Conservation (phyloP, 352 stramenopile species). For the Blastocystis sp. region DNA sequence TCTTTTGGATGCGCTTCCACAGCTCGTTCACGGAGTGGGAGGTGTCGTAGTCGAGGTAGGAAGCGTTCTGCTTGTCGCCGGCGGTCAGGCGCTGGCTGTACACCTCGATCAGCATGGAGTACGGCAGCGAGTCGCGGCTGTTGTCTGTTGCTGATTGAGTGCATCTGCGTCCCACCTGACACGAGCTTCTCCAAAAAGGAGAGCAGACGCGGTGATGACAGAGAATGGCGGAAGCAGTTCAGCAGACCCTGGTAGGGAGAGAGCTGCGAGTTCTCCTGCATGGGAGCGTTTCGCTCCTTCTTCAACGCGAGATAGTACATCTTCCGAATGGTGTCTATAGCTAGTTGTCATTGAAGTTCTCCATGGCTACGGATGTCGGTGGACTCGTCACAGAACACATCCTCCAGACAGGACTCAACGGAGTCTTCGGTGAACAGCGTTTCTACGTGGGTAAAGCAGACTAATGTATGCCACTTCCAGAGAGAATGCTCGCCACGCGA, state of each 20-base stretch:
- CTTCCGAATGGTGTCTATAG: constrained; percentile 10
- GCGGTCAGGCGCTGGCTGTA: constrained; percentile 8
- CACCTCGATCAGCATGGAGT: constrained; percentile 39
- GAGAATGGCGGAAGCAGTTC: constrained; percentile 38
- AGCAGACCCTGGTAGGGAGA: background rate
- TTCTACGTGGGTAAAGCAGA: background rate
- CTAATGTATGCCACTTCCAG: constrained; percentile 10
- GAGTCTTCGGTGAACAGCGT: constrained; percentile 10
- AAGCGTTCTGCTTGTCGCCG: background rate
- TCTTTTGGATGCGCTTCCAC: constrained; percentile 25
- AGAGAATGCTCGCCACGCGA: constrained; percentile 9
- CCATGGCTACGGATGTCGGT: background rate
- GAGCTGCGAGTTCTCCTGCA: constrained; percentile 9
- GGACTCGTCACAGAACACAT: background rate
- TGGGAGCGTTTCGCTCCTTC: background rate
- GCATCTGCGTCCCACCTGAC: background rate
- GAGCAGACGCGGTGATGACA: background rate
- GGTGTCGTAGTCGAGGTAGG: constrained; percentile 25
- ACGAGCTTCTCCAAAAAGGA: constrained; percentile 36
- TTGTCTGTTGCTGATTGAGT: constrained; percentile 1
- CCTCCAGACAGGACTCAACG: background rate
- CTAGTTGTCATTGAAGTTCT: constrained; percentile 11
- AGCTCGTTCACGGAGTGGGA: background rate
- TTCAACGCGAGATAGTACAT: constrained; percentile 39
- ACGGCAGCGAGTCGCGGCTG: constrained; percentile 32